Evolutionary conservation across 2,329 filamentous ascomycete genomes (phyloP).

Genomic region (Penicillium sp.): DNA sequence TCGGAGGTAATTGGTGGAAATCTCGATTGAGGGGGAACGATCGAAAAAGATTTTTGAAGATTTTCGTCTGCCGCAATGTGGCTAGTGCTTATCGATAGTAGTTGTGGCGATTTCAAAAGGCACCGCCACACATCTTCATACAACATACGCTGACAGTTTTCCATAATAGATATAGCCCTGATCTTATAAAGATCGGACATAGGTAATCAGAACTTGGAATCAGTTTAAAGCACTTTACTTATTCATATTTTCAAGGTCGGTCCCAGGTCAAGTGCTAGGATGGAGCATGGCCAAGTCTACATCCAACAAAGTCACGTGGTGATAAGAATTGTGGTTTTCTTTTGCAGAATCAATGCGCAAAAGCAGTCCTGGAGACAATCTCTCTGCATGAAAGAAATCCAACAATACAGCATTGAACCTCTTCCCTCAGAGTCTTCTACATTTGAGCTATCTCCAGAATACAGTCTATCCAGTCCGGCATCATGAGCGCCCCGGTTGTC

Average conservation of each 20-base stretch:
- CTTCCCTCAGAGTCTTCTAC: neutral
- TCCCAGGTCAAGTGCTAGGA: neutral
- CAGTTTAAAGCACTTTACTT: neutral
- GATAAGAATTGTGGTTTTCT: conserved; percentile 27
- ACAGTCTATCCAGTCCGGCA: conserved; percentile 12
- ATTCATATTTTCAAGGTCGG: neutral
- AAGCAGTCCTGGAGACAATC: neutral
- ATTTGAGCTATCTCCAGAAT: neutral
- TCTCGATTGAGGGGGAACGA: conserved; percentile 23
- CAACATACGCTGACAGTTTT: too few relatives aligned
- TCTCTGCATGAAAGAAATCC: neutral
- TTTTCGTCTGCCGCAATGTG: conserved; percentile 32
- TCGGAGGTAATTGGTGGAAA: conserved; percentile 19
- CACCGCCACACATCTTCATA: neutral
- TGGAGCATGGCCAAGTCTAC: neutral
- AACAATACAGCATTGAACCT: neutral
- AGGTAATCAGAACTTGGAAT: neutral
- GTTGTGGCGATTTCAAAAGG: conserved; percentile 24
- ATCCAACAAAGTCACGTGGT: conserved; percentile 23
- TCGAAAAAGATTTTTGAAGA: conserved; percentile 38
- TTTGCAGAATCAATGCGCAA: conserved; percentile 2
- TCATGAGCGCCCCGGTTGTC: conserved; percentile 60
- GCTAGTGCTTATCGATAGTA: conserved; percentile 38
- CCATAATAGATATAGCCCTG: neutral
- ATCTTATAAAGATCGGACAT: too few relatives aligned